Base-by-base conservation (phyloP, 371 early-diverging fungal genomes). In the Mortierella sp. region DNA sequence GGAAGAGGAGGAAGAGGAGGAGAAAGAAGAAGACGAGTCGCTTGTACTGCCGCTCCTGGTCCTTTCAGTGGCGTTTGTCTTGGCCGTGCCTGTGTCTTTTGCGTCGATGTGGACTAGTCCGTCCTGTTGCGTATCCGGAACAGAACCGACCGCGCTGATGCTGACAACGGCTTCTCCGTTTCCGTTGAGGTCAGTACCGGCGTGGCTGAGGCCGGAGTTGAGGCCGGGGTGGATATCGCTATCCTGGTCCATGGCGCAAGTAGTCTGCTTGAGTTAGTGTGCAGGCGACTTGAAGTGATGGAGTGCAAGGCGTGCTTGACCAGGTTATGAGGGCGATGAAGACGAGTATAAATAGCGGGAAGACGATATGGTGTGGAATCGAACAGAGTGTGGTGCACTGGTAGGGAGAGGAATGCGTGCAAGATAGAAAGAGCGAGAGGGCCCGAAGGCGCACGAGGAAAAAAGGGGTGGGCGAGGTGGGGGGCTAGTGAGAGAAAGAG, bases 61-160 rank as follows among this genome's bases (percentile, higher is more conserved):
- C 16, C n/a, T 47, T 29, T 16, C 14, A 60, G 15, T 60, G 18
- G 61, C 23, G 50, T 1, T 61, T 15, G n/a, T 25, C 18, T 16
- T 60, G 60, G 23, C 46, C 47, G 45, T 18, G 57, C 7, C 29
- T 9, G 30, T 60, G 60, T 25, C 60, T 44, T 15, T 25, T 4
- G 64, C 15, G 14, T 44, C 9, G 9, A 37, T 37, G 37, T 9
- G 5, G 37, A 37, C 37, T 5, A 37, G 37, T 9, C 37, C 37
- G 37, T 37, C 37, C 37, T 37, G 19, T 9, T 21, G 21, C 57
- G 63, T 51, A 72, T 66, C 72, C 63, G 51, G 63, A 66, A 66
- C 62, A 21, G 66, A 26, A 66, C 72, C 61, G 62, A 53, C 63
- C 57, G 72, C 62, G 30, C 52, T 57, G 62, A 72, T 57, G 62